Percentiles rank a stretch among this genome's conserved stretches.
These are phyloP conservation scores for Sanghuangporus sanghuang DNA, from an alignment of 1,284 basidiomycete genomes.

Conservation along the genomic window DNA sequence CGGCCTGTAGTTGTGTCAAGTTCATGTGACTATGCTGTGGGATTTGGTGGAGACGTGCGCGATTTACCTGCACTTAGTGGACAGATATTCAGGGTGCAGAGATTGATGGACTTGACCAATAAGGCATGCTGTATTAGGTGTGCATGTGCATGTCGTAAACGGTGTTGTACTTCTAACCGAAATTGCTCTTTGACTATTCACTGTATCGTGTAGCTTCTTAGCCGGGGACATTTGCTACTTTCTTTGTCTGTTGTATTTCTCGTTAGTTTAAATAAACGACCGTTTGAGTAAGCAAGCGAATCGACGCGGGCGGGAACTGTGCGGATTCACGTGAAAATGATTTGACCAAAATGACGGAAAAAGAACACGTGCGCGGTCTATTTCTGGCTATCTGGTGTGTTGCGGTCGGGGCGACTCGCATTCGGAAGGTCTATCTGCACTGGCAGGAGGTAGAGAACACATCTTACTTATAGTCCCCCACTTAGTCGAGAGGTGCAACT, in stretches of 20 bases:
- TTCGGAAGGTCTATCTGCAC: no score
- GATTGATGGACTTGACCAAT: background rate
- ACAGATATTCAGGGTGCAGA: background rate
- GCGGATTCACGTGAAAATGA: background rate
- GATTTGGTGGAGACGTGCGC: background rate
- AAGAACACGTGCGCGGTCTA: background rate
- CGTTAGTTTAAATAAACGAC: background rate
- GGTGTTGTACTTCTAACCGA: conserved; percentile 3
- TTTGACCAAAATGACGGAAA: background rate
- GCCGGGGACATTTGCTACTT: background rate
- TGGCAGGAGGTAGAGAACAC: no score
- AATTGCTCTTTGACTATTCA: background rate
- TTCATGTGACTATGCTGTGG: background rate
- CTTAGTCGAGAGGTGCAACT: background rate
- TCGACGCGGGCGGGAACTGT: no score
- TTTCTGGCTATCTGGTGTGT: background rate
- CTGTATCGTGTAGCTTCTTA: background rate
- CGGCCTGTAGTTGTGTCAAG: conserved; percentile 29
- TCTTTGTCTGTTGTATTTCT: background rate
- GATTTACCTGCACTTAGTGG: background rate
- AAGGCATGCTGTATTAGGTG: background rate
- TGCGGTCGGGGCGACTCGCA: no score
- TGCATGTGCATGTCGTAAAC: background rate
- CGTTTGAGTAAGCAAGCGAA: background rate
- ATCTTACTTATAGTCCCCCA: background rate